Percentiles rank a stretch among this genome's conserved stretches.
Conservation (phyloP, 805 yeast genomes). For the Teunomyces cretensis region DNA sequence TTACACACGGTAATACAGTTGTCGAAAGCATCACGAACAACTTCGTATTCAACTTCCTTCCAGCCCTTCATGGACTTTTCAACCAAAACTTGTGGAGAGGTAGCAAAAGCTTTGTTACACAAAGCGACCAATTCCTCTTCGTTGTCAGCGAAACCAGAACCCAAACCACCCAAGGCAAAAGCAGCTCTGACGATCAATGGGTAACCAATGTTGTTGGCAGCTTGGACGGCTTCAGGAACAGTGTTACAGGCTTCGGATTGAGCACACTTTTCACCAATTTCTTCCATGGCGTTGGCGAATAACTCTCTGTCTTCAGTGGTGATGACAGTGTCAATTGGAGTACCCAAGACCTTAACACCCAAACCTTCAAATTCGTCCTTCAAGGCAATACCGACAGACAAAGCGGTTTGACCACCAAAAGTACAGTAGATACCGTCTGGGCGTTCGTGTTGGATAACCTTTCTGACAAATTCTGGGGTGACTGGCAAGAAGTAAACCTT, state of each 20-base stretch:
- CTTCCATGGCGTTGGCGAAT: slow-evolving; percentile 91
- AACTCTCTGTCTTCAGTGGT: slow-evolving; percentile 98
- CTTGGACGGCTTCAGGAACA: slow-evolving; percentile 78
- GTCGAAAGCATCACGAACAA: slow-evolving; percentile 94
- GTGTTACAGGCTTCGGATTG: slow-evolving; percentile 81
- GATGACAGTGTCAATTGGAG: slow-evolving; percentile 92
- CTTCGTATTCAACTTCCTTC: slow-evolving; percentile 99
- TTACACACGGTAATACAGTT: slow-evolving; percentile 99
- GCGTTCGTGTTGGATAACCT: slow-evolving; percentile 89
- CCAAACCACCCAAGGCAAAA: slow-evolving; percentile 94
- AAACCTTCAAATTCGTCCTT: slow-evolving; percentile 91
- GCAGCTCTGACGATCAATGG: slow-evolving; percentile 98
- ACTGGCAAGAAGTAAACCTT: slow-evolving; percentile 98
- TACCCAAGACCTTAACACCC: slow-evolving; percentile 95
- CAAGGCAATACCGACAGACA: slow-evolving; percentile 91
- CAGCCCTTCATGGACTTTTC: slow-evolving; percentile 98
- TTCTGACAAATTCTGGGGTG: slow-evolving; percentile 92
- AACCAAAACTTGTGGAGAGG: slow-evolving; percentile 93
- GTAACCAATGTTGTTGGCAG: slow-evolving; percentile 84
- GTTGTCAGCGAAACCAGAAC: slow-evolving; percentile 95
- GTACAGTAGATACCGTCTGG: slow-evolving; percentile 98
- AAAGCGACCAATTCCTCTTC: slow-evolving; percentile 77
- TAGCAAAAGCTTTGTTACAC: slow-evolving; percentile 89
- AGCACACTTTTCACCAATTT: slow-evolving; percentile 95
- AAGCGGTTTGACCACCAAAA: slow-evolving; percentile 98